Evolutionary conservation across 2,329 filamentous ascomycete species (phyloP).

Genomic region (Fusarium sp.): DNA sequence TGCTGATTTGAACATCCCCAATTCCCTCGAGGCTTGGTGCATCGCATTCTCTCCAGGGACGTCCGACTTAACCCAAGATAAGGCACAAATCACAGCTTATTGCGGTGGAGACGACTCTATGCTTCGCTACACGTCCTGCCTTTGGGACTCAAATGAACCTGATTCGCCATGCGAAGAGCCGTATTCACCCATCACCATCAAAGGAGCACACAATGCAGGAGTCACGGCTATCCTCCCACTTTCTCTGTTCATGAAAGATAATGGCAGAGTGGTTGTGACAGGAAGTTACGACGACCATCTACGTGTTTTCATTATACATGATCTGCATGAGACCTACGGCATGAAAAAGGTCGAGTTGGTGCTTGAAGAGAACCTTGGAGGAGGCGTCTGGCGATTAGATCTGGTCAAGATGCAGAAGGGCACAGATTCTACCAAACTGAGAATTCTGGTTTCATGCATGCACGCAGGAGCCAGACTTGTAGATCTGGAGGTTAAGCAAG

Average conservation of each 20-base stretch:
- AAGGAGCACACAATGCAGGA: constrained; percentile 76
- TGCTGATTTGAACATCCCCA: constrained; percentile 56
- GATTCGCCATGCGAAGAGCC: constrained; percentile 30
- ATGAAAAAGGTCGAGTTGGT: constrained; percentile 62
- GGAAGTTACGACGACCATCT: constrained; percentile 93
- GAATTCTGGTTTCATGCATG: constrained; percentile 91
- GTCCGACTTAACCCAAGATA: constrained; percentile 14
- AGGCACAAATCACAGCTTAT: constrained; percentile 59
- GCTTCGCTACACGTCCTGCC: constrained; percentile 61
- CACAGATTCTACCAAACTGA: constrained; percentile 47
- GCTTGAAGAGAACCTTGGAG: constrained; percentile 74
- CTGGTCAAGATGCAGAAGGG: constrained; percentile 56
- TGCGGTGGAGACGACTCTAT: constrained; percentile 82
- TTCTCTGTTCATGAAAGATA: constrained; percentile 52
- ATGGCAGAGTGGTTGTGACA: constrained; percentile 74
- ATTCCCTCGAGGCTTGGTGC: constrained; percentile 79
- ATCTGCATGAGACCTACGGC: constrained; percentile 54
- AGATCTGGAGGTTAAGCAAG: constrained; percentile 53
- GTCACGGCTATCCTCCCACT: constrained; percentile 88
- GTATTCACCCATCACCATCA: constrained; percentile 50
- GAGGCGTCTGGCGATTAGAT: constrained; percentile 89
- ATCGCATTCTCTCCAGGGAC: constrained; percentile 65
- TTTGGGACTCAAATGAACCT: constrained; percentile 25
- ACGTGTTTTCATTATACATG: constrained; percentile 69
- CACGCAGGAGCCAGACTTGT: constrained; percentile 83